These are phyloP conservation scores for Penicillium freii DNA, from an alignment of 2,329 filamentous ascomycete species.

Conservation along the genomic window DNA sequence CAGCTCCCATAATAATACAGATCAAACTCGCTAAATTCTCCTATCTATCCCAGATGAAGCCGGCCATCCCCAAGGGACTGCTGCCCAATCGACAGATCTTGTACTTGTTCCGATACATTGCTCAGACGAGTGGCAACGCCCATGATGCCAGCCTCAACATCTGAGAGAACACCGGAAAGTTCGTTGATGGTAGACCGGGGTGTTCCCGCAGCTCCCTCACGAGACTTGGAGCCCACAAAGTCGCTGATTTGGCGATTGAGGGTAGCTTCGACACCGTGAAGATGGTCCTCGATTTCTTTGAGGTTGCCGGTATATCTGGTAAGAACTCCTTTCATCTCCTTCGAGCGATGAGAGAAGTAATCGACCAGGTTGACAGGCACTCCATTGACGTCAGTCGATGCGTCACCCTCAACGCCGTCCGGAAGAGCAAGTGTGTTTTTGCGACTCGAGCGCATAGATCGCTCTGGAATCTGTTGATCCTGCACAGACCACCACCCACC, in stretches of 20 bases:
- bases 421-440: constrained; percentile 49
- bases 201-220: constrained; percentile 44
- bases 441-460: constrained; percentile 40
- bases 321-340: constrained; percentile 61
- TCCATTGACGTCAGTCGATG: constrained; percentile 47
- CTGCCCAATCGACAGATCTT: constrained; percentile 53
- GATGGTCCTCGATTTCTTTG: constrained; percentile 63
- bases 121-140: constrained; percentile 63
- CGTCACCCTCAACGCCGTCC: constrained; percentile 44
- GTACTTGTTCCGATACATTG: constrained; percentile 59
- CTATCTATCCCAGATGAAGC: constrained; percentile 20
- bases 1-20: constrained; percentile 23
- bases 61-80: constrained; percentile 30
- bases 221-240: constrained; percentile 45
- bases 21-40: constrained; percentile 8
- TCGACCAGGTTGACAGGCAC: constrained; percentile 60
- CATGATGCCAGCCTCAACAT: constrained; percentile 65
- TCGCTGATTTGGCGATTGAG: constrained; percentile 61
- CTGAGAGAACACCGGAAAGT: constrained; percentile 59
- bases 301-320: constrained; percentile 58
- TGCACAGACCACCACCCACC: constrained; percentile 42
- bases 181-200: constrained; percentile 45
- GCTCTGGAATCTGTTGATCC: constrained; percentile 41
- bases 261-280: constrained; percentile 61
- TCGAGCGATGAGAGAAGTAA: constrained; percentile 62